These are phyloP conservation scores for Pezicula carpinea DNA, from an alignment of 2,329 filamentous ascomycete genomes.

Conservation along the genomic window DNA sequence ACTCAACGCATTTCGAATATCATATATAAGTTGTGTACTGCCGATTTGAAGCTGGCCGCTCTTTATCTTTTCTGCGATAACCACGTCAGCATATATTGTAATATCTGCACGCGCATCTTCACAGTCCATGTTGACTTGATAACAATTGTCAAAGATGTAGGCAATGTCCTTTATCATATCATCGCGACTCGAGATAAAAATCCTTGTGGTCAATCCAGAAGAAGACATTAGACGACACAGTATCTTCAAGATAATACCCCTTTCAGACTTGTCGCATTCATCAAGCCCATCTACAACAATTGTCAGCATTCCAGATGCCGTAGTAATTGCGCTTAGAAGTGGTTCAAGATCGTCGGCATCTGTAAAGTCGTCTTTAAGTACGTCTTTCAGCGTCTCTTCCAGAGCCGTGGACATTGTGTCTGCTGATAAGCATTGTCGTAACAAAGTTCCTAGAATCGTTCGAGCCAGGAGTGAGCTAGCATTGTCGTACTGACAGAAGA, in stretches of 20 bases:
- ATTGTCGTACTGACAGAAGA: too few relatives aligned
- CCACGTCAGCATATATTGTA: not conserved
- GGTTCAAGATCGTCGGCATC: too few relatives aligned
- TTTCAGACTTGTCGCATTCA: constrained; percentile 26
- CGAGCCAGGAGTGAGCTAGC: too few relatives aligned
- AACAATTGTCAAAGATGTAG: not conserved
- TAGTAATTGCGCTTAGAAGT: too few relatives aligned
- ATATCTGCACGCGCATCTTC: not conserved
- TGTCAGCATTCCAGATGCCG: too few relatives aligned
- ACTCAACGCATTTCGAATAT: constrained; percentile 25
- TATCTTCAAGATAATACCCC: constrained; percentile 12
- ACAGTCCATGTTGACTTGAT: not conserved
- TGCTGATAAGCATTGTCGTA: too few relatives aligned
- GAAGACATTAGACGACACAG: constrained; percentile 8
- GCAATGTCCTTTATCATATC: constrained; percentile 13
- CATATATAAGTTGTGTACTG: constrained; percentile 7
- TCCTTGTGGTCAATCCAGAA: constrained; percentile 12
- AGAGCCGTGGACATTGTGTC: too few relatives aligned
- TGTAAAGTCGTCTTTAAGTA: too few relatives aligned
- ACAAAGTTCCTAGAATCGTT: too few relatives aligned
- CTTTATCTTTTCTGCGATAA: not conserved
- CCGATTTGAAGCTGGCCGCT: constrained; percentile 1
- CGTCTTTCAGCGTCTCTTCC: too few relatives aligned
- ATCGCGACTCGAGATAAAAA: constrained; percentile 20
- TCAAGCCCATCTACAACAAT: constrained; percentile 32